Evolutionary conservation across 768 basidiomycete species (phyloP).

Genomic region (Clavulina sp.): DNA sequence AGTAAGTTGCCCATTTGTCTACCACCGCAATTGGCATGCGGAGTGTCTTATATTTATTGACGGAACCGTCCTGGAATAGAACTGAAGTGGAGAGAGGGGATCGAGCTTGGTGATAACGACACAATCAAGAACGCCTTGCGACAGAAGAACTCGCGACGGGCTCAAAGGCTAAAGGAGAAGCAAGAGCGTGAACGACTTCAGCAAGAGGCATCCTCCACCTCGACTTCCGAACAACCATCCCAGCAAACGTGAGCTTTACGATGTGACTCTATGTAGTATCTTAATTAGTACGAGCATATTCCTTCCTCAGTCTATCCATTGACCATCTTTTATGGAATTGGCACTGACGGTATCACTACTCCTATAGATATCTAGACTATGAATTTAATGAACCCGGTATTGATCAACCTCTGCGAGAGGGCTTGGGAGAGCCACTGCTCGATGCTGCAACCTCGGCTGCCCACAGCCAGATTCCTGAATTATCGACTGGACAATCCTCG

Average conservation of each 20-base stretch:
- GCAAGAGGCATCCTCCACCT: conserved; percentile 1
- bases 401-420: no score
- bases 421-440: no score
- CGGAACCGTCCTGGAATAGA: conserved; percentile 24
- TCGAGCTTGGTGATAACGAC: conserved; percentile 75
- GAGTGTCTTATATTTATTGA: neutral
- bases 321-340: no score
- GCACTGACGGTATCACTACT: no score
- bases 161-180: no score
- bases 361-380: no score
- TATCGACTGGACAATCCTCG: no score
- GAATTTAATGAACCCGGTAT: no score
- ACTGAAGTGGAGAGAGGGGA: conserved; percentile 56
- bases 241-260: neutral
- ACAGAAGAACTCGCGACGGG: conserved; percentile 19
- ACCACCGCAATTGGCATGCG: neutral
- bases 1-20: conserved; percentile 25
- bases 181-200: no score
- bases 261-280: neutral
- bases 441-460: no score
- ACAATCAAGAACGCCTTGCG: conserved; percentile 47
- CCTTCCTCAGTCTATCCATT: neutral
- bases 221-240: neutral
- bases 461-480: no score
- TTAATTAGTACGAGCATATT: neutral